Percentiles rank a stretch among this genome's conserved stretches.
Conservation (phyloP, 78 protist genomes). For the Dictyostelium citrinum region DNA sequence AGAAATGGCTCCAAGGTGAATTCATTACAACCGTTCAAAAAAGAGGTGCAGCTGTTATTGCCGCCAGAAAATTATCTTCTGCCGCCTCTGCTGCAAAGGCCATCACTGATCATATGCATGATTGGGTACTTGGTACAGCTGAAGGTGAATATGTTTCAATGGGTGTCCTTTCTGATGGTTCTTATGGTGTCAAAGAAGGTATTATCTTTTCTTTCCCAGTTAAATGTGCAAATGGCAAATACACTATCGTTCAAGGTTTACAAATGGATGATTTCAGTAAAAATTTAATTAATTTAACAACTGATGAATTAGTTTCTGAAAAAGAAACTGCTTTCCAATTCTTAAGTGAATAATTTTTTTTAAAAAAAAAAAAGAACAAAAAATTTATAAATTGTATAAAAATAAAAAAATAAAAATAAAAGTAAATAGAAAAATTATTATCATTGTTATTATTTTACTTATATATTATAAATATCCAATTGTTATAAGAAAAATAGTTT, state of each 20-base stretch:
- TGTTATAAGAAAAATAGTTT: too few relatives aligned
- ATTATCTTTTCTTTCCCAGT: conserved; percentile 85
- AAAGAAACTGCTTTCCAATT: conserved; percentile 48
- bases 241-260: conserved; percentile 80
- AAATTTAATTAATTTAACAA: conserved; percentile 71
- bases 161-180: conserved; percentile 82
- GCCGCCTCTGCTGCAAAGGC: conserved; percentile 95
- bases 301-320: conserved; percentile 82
- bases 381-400: neutral
- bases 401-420: neutral
- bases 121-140: conserved; percentile 85
- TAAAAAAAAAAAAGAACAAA: neutral
- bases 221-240: conserved; percentile 58
- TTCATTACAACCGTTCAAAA: conserved; percentile 88
- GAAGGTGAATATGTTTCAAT: conserved; percentile 77
- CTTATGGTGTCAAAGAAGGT: conserved; percentile 60
- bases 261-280: conserved; percentile 72
- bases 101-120: conserved; percentile 75
- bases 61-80: conserved; percentile 85
- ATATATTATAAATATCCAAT: too few relatives aligned
- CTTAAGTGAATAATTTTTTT: neutral
- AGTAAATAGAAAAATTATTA: too few relatives aligned
- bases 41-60: conserved; percentile 95
- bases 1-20: conserved; percentile 68
- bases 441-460: too few relatives aligned